Evolutionary conservation across 2,329 filamentous ascomycete species (phyloP), one percentile per base, ranked within the genome.

Genomic region (Fusarium dlaminii): DNA sequence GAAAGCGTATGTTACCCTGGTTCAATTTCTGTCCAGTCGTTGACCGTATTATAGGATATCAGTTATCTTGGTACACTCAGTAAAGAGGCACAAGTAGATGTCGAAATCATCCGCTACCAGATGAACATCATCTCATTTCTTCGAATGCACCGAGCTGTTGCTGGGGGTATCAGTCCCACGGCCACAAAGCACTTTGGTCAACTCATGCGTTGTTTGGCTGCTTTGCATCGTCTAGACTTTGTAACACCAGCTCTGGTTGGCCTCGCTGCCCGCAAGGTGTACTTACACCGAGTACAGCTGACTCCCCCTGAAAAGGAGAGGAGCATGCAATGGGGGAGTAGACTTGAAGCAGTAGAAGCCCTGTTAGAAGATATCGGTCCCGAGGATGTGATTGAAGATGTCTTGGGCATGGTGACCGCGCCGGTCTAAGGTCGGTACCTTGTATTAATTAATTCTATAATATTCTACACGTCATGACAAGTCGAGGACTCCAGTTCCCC

Each of bases 241-340:
- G 91, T 94, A 10, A 95, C 95, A 0, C 96, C 96, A 0, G 93
- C 94, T 2, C 88, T 98, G 32, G 92, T 98, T 27, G 90, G 88
- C 13, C 86, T 99, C 51, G 96, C 96, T 10, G 91, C 92, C 5
- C 90, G 90, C 69, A 98, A 98, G 84, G 89, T 97, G 30, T 99
- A 97, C 79, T 87, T 93, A 24, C 96, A 99, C 83, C 91, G 95
- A 14, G 90, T 99, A 37, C 83, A 89, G 20, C 88, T 98, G 63
- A 90, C 92, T 0, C 83, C 84, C 3, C 88, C 94, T 2, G 88
- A 90, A 70, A 90, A 91, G 65, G 96, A 98, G 84, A 88, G 95
- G 54, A 98, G 95, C 80, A 88, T 98, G 85, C 94, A 98, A 81
- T 99, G 97, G 91, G 96, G 96, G 1, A 98, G 96, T 81, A 91